A percentile compares a stretch with the other conserved stretches of the same genome.
phyloP scores from a whole-genome alignment of 768 basidiomycete species.

The Floccularia luteovirens region DNA sequence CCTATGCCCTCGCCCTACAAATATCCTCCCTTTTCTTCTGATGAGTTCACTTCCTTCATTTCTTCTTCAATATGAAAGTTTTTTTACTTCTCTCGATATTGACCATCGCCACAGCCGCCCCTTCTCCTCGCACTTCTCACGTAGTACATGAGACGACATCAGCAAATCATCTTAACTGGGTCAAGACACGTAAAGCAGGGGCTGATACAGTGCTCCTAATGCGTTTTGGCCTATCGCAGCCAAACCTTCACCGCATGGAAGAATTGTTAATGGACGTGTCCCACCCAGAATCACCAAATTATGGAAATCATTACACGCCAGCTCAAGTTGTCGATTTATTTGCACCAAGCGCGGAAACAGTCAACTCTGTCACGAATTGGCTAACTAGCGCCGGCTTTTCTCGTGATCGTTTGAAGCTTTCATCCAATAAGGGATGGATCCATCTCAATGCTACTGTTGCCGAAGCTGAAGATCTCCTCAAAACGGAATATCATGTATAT shows the following conservation, averaged over 20 bases:
- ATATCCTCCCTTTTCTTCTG: too few species aligned
- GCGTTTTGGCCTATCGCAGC: slow-evolving; percentile 40
- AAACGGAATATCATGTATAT: slow-evolving; percentile 40
- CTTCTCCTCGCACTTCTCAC: slow-evolving; percentile 10
- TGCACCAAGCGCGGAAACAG: slow-evolving; percentile 31
- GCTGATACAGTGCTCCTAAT: slow-evolving; percentile 28
- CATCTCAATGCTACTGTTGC: slow-evolving; percentile 30
- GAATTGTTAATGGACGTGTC: slow-evolving; percentile 38
- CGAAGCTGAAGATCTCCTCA: slow-evolving; percentile 33
- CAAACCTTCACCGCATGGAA: slow-evolving; percentile 36
- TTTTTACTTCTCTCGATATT: too few species aligned
- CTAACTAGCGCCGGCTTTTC: slow-evolving; percentile 31
- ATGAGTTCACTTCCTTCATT: too few species aligned
- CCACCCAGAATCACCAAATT: slow-evolving; percentile 40
- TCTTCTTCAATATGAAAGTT: too few species aligned
- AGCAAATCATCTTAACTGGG: slow-evolving; percentile 18
- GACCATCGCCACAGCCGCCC: slow-evolving; percentile 2
- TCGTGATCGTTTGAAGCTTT: slow-evolving; percentile 25
- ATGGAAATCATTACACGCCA: slow-evolving; percentile 42
- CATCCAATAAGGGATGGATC: slow-evolving; percentile 32
- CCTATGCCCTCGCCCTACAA: too few species aligned
- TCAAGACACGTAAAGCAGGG: slow-evolving; percentile 13
- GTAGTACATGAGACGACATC: slow-evolving; percentile 20
- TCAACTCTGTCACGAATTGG: slow-evolving; percentile 35
- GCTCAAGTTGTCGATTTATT: slow-evolving; percentile 36